phyloP scores from a whole-genome alignment of 768 basidiomycete genomes.

The Rhodocollybia butyracea region DNA sequence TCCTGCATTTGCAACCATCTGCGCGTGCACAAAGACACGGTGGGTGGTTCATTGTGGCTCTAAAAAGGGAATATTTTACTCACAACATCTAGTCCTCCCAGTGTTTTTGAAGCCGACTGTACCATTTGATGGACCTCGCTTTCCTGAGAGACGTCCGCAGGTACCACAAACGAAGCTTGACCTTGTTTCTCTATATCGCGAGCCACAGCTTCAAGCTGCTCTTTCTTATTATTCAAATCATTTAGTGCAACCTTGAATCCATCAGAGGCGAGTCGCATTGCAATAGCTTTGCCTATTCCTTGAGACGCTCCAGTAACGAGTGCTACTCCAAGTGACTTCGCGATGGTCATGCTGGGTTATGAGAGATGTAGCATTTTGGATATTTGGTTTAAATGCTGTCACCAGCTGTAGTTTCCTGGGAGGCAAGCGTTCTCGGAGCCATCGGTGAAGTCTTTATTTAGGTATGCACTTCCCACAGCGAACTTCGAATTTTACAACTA shows the following conservation, averaged over 20 bases:
- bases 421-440: too few relatives aligned
- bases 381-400: too few relatives aligned
- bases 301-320: slow-evolving; percentile 27
- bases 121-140: slow-evolving; percentile 21
- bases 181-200: slow-evolving; percentile 17
- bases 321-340: slow-evolving; percentile 18
- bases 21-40: too few relatives aligned
- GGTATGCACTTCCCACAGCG: too few relatives aligned
- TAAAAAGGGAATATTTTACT: slow-evolving; percentile 1
- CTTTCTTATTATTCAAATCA: slow-evolving; percentile 18
- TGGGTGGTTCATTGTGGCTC: neutral
- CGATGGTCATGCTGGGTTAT: too few relatives aligned
- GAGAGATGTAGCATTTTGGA: too few relatives aligned
- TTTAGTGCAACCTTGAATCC: slow-evolving; percentile 25
- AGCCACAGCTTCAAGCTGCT: slow-evolving; percentile 2
- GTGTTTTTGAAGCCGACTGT: slow-evolving; percentile 10
- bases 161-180: slow-evolving; percentile 13
- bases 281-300: slow-evolving; percentile 21
- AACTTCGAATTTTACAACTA: too few relatives aligned
- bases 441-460: too few relatives aligned
- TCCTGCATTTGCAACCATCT: slow-evolving; percentile 25
- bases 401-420: too few relatives aligned
- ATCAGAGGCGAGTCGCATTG: neutral
- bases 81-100: slow-evolving; percentile 31
- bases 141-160: slow-evolving; percentile 19